phyloP scores from a whole-genome alignment of 805 yeast species.

The Lachancea lanzarotensis region DNA sequence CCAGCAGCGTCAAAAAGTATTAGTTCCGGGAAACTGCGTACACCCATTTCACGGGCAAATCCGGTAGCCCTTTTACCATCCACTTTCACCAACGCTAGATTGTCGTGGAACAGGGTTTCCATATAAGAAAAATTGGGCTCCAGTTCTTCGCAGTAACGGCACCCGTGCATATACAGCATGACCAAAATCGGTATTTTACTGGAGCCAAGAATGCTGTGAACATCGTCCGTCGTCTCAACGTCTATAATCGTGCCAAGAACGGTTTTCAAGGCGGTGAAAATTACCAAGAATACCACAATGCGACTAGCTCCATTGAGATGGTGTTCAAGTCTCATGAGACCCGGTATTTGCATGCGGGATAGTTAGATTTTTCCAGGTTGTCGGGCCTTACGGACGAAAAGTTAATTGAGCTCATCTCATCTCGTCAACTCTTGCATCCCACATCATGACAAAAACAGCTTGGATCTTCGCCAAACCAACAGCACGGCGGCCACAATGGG shows the following conservation, averaged over 20 bases:
- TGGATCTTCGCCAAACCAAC: too few species aligned
- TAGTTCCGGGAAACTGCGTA: conserved; percentile 44
- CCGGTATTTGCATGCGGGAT: background rate
- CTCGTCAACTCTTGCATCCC: background rate
- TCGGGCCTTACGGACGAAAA: background rate
- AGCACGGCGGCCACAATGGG: conserved; percentile 15
- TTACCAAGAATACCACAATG: background rate
- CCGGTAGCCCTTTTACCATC: conserved; percentile 32
- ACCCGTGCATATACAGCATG: conserved; percentile 37
- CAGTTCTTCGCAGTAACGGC: conserved; percentile 42
- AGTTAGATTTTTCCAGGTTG: background rate
- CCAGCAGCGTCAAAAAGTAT: conserved; percentile 34
- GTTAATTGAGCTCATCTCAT: background rate
- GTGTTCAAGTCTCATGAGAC: background rate
- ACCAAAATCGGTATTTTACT: conserved; percentile 10
- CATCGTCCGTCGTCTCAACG: conserved; percentile 1
- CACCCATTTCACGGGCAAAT: conserved; percentile 35
- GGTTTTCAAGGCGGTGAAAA: background rate
- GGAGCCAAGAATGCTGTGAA: background rate
- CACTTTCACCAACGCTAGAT: conserved; percentile 33
- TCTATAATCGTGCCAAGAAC: background rate
- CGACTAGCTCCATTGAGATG: background rate
- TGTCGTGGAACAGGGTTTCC: conserved; percentile 37
- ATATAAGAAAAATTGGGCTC: conserved; percentile 42
- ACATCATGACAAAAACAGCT: too few species aligned